phyloP scores from a whole-genome alignment of 2,329 filamentous ascomycete species.

The Pseudocercospora crystallina region DNA sequence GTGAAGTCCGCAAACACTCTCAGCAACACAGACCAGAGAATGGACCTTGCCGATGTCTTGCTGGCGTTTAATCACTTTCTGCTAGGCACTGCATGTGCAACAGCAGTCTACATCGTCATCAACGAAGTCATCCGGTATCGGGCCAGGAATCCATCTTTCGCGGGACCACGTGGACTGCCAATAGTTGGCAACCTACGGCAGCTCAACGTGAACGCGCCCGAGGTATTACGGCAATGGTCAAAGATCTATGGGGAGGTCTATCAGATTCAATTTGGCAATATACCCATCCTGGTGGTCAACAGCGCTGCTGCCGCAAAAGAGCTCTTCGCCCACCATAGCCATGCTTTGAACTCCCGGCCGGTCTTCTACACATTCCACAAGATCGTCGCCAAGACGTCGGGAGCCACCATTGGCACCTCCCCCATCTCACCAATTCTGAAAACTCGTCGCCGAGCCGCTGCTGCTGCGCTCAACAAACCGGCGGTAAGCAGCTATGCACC shows the following conservation, averaged over 20 bases:
- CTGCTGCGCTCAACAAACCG: slow-evolving; percentile 65
- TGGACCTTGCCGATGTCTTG: too few species aligned
- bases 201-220: slow-evolving; percentile 43
- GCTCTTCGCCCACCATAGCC: slow-evolving; percentile 43
- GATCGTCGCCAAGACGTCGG: slow-evolving; percentile 63
- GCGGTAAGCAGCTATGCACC: slow-evolving; percentile 62
- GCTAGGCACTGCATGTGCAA: too few species aligned
- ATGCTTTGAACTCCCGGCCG: slow-evolving; percentile 42
- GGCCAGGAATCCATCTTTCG: slow-evolving; percentile 39
- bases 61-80: too few species aligned
- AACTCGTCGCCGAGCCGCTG: slow-evolving; percentile 63
- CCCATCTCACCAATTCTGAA: slow-evolving; percentile 66
- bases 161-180: slow-evolving; percentile 40
- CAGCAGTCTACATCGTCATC: not conserved
- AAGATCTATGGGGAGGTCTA: slow-evolving; percentile 43
- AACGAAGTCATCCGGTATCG: slow-evolving; percentile 4
- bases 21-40: too few species aligned
- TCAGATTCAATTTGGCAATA: slow-evolving; percentile 47
- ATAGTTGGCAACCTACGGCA: slow-evolving; percentile 44
- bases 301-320: slow-evolving; percentile 41
- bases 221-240: slow-evolving; percentile 45
- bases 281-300: slow-evolving; percentile 46
- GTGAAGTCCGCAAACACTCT: too few species aligned
- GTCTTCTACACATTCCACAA: slow-evolving; percentile 50
- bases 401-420: slow-evolving; percentile 67